Evolutionary conservation across 2,329 filamentous ascomycete species (phyloP).

Genomic region (Colletotrichum magnum): DNA sequence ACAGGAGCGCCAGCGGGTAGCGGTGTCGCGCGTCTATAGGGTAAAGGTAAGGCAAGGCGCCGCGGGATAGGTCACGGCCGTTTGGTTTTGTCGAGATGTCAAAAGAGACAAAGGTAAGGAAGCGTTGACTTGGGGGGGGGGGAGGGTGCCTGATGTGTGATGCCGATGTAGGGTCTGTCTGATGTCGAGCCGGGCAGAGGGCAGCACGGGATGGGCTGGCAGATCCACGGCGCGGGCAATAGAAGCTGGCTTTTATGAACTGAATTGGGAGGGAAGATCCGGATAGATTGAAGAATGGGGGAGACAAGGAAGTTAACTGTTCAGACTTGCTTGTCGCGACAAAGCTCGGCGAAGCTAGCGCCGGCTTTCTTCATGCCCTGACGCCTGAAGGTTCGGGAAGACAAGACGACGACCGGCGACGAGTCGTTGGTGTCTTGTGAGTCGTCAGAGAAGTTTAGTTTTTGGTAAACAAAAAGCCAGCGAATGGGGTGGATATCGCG

Average conservation of each 20-base stretch:
- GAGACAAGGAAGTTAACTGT: conserved; percentile 41
- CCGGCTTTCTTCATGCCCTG: conserved; percentile 40
- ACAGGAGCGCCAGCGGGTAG: conserved; percentile 24
- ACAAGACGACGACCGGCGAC: conserved; percentile 40
- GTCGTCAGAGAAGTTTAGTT: conserved; percentile 41
- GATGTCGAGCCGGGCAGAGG: conserved; percentile 39
- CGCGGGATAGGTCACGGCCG: background rate
- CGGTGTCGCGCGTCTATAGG: conserved; percentile 25
- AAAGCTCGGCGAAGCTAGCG: conserved; percentile 42
- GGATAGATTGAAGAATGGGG: conserved; percentile 36
- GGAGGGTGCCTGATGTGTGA: conserved; percentile 38
- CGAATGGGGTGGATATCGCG: conserved; percentile 48
- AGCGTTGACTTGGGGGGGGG: conserved; percentile 40
- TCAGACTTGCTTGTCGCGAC: conserved; percentile 40
- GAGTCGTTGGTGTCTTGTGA: conserved; percentile 42
- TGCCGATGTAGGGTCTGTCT: conserved; percentile 40
- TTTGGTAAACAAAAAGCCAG: conserved; percentile 42
- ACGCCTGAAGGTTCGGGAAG: conserved; percentile 40
- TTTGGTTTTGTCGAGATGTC: conserved; percentile 12
- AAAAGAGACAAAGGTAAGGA: conserved; percentile 40
- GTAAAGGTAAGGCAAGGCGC: conserved; percentile 13
- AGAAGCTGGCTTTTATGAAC: conserved; percentile 41
- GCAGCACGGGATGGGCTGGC: conserved; percentile 40
- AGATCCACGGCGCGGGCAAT: conserved; percentile 37
- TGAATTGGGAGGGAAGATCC: conserved; percentile 36